Evolutionary conservation across 2,329 filamentous ascomycete genomes (phyloP).

Genomic region (Pyrenophora teres): DNA sequence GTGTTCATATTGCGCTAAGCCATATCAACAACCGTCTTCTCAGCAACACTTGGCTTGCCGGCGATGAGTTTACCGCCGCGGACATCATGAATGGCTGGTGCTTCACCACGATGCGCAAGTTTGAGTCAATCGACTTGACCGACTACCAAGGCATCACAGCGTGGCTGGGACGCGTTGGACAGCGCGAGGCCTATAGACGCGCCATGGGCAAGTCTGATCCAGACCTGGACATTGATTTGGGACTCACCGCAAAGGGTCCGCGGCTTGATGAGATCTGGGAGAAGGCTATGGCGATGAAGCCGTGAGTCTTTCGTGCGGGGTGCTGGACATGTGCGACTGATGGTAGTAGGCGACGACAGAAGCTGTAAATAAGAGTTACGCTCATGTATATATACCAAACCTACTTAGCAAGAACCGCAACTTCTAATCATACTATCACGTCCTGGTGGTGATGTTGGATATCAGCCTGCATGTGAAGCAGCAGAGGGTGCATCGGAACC

Average conservation of each 20-base stretch:
- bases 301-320: constrained; percentile 17
- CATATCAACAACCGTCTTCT: constrained; percentile 57
- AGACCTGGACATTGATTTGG: constrained; percentile 42
- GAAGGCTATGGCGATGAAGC: constrained; percentile 30
- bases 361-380: background rate
- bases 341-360: constrained; percentile 1
- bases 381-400: background rate
- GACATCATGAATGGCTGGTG: constrained; percentile 68
- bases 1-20: constrained; percentile 49
- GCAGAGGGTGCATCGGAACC: constrained; percentile 8
- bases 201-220: constrained; percentile 64
- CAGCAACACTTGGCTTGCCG: constrained; percentile 61
- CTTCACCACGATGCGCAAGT: constrained; percentile 65
- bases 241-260: constrained; percentile 36
- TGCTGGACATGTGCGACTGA: constrained; percentile 7
- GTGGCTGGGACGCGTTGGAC: constrained; percentile 36
- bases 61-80: constrained; percentile 65
- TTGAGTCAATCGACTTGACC: constrained; percentile 48
- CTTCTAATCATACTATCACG: constrained; percentile 35
- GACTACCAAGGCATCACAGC: constrained; percentile 38
- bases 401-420: background rate
- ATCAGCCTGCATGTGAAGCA: background rate
- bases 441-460: constrained; percentile 9
- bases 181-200: constrained; percentile 41
- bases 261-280: constrained; percentile 21